A percentile compares a stretch with the other conserved stretches of the same genome.
Conservation (phyloP, 2,329 filamentous ascomycete species). For the Stagonosporopsis chrysanthemi region DNA sequence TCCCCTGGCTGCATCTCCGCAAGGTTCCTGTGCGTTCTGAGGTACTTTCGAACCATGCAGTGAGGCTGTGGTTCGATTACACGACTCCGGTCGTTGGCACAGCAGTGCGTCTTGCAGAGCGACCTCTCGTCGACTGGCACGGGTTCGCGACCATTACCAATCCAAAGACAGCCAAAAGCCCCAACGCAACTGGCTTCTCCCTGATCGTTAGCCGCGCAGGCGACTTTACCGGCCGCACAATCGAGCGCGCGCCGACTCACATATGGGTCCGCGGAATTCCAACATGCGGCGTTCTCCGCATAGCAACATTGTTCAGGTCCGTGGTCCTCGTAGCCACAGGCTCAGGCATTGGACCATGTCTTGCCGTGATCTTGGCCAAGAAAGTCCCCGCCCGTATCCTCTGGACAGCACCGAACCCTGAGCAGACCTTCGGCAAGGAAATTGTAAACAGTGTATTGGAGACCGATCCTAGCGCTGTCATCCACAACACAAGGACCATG, state of each 20-base stretch:
- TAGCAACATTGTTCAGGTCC: slow-evolving; percentile 47
- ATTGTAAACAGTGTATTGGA: slow-evolving; percentile 66
- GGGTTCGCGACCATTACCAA: slow-evolving; percentile 52
- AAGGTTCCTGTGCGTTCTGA: slow-evolving; percentile 72
- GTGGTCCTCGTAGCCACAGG: slow-evolving; percentile 50
- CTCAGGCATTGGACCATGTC: slow-evolving; percentile 52
- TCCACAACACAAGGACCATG: slow-evolving; percentile 70
- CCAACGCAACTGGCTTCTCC: slow-evolving; percentile 39
- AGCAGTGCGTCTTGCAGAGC: slow-evolving; percentile 41
- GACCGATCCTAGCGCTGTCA: slow-evolving; percentile 69
- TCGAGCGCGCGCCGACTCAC: slow-evolving; percentile 41
- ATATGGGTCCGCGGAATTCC: slow-evolving; percentile 50
- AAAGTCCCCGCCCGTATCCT: slow-evolving; percentile 67
- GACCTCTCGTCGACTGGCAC: slow-evolving; percentile 49
- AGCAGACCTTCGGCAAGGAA: slow-evolving; percentile 68
- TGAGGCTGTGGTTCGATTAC: slow-evolving; percentile 66
- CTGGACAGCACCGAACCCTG: slow-evolving; percentile 73
- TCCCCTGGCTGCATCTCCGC: slow-evolving; percentile 77
- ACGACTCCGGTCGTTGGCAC: slow-evolving; percentile 43
- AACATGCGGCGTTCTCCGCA: slow-evolving; percentile 46
- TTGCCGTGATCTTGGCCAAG: slow-evolving; percentile 60
- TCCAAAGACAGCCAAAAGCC: slow-evolving; percentile 1
- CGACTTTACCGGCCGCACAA: slow-evolving; percentile 49
- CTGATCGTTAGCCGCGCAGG: slow-evolving; percentile 50
- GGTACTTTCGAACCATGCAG: slow-evolving; percentile 74